These are phyloP conservation scores for Dendrocalamus latiflorus DNA, from an alignment of 202 grass and related monocot species.

Conservation along the genomic window DNA sequence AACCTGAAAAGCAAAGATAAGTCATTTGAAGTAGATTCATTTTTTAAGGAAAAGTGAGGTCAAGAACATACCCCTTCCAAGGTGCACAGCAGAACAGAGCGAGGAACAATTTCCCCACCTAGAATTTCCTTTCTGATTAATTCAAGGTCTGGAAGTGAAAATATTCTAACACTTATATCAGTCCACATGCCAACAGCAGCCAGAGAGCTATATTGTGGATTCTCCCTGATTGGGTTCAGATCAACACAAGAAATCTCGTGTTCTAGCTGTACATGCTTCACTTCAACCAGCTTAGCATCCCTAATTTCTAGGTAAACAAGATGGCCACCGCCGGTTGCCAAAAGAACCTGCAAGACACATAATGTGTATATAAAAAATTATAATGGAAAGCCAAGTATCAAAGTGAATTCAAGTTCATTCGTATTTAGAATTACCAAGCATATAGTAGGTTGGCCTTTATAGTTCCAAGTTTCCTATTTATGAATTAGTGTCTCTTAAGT, in stretches of 20 bases:
- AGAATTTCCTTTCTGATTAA: slow-evolving; percentile 74
- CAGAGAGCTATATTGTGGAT: slow-evolving; percentile 68
- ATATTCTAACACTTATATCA: too few relatives aligned
- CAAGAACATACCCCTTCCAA: slow-evolving; percentile 80
- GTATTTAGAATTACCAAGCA: neutral
- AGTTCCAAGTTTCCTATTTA: neutral
- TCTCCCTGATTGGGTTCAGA: slow-evolving; percentile 76
- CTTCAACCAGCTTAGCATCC: slow-evolving; percentile 69
- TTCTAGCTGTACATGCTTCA: slow-evolving; percentile 80
- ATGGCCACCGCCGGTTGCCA: slow-evolving; percentile 92
- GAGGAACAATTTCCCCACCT: slow-evolving; percentile 92
- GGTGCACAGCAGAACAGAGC: slow-evolving; percentile 85
- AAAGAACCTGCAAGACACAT: slow-evolving; percentile 64
- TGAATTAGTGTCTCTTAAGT: neutral
- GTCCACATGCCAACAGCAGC: slow-evolving; percentile 94
- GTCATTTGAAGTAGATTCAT: neutral
- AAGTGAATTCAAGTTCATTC: neutral
- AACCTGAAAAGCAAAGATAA: slow-evolving; percentile 50
- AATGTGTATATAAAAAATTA: neutral
- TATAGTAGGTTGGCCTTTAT: neutral
- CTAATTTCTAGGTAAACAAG: slow-evolving; percentile 95
- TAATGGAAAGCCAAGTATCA: neutral
- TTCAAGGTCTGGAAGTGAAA: slow-evolving; percentile 86
- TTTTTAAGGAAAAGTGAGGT: slow-evolving; percentile 8
- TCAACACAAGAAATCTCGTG: slow-evolving; percentile 97